Evolutionary conservation across 805 yeast genomes (phyloP).

Genomic region (Yamadazyma sp.): DNA sequence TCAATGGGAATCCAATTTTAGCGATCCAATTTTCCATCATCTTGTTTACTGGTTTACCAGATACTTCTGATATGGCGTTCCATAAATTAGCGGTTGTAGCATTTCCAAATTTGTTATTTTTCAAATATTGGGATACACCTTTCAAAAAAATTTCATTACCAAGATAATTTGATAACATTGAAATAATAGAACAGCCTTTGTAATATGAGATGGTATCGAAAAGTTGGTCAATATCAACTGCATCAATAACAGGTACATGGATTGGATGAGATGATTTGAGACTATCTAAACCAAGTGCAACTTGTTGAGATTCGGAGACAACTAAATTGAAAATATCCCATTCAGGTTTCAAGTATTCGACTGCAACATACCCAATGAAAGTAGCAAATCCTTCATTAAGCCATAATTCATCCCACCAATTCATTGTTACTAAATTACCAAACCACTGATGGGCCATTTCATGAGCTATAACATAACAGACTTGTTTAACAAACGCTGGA

Average conservation of each 20-base stretch:
- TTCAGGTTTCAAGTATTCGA: slow-evolving; percentile 68
- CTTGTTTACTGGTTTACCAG: slow-evolving; percentile 56
- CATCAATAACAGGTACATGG: slow-evolving; percentile 76
- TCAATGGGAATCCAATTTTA: slow-evolving; percentile 69
- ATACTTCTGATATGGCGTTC: slow-evolving; percentile 59
- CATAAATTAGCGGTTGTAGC: slow-evolving; percentile 75
- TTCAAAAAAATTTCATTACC: slow-evolving; percentile 67
- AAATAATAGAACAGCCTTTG: slow-evolving; percentile 75
- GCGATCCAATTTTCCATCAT: slow-evolving; percentile 73
- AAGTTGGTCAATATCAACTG: slow-evolving; percentile 76
- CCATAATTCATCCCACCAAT: slow-evolving; percentile 94
- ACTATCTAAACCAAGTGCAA: slow-evolving; percentile 53
- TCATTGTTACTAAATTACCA: slow-evolving; percentile 86
- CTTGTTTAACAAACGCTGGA: slow-evolving; percentile 58
- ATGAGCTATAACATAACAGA: slow-evolving; percentile 79
- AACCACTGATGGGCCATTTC: slow-evolving; percentile 93
- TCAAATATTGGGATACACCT: slow-evolving; percentile 71
- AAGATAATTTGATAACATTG: slow-evolving; percentile 70
- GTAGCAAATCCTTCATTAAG: slow-evolving; percentile 89
- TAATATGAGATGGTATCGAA: slow-evolving; percentile 79
- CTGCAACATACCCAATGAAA: slow-evolving; percentile 73
- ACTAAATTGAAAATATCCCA: slow-evolving; percentile 72
- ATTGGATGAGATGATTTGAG: slow-evolving; percentile 72
- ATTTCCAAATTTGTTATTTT: slow-evolving; percentile 61
- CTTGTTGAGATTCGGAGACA: slow-evolving; percentile 49